These are phyloP conservation scores for Globisporangium cylindrosporum DNA, from an alignment of 352 stramenopile species.

Conservation along the genomic window DNA sequence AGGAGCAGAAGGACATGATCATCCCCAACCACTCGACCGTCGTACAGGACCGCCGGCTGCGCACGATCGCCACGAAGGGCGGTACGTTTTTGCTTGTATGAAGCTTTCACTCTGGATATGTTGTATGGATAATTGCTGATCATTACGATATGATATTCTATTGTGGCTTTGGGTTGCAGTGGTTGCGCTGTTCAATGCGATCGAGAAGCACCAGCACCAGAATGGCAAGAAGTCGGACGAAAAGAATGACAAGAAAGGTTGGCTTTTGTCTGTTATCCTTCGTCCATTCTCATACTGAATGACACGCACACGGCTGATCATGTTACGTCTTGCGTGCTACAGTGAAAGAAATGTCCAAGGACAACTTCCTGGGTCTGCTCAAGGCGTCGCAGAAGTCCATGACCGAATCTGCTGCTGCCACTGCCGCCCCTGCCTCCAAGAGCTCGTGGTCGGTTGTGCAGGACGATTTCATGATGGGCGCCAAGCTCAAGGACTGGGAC, in stretches of 20 bases:
- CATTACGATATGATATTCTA: background rate
- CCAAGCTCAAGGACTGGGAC: conserved; percentile 86
- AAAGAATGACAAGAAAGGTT: conserved; percentile 70
- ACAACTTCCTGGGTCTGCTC: conserved; percentile 77
- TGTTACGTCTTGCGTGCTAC: background rate
- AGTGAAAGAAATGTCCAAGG: conserved; percentile 85
- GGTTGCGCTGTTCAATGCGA: conserved; percentile 83
- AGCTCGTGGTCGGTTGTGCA: conserved; percentile 80
- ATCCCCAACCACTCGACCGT: conserved; percentile 58
- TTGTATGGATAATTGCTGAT: background rate
- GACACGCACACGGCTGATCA: background rate
- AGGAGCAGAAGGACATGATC: conserved; percentile 78
- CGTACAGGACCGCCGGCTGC: conserved; percentile 61
- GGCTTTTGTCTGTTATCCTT: background rate
- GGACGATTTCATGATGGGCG: conserved; percentile 86
- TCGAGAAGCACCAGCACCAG: conserved; percentile 83
- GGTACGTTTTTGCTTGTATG: conserved; percentile 24
- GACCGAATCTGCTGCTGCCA: conserved; percentile 8
- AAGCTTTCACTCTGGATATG: background rate
- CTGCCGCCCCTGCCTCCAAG: conserved; percentile 27
- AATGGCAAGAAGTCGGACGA: conserved; percentile 50
- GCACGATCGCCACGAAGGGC: conserved; percentile 83
- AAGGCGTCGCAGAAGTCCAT: conserved; percentile 56
- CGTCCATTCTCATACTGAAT: background rate
- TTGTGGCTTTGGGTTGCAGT: conserved; percentile 29